Percentiles rank a stretch among this genome's conserved stretches.
These are phyloP conservation scores for Aureobasidium melanogenum DNA, from an alignment of 2,329 filamentous ascomycete species.

Conservation along the genomic window DNA sequence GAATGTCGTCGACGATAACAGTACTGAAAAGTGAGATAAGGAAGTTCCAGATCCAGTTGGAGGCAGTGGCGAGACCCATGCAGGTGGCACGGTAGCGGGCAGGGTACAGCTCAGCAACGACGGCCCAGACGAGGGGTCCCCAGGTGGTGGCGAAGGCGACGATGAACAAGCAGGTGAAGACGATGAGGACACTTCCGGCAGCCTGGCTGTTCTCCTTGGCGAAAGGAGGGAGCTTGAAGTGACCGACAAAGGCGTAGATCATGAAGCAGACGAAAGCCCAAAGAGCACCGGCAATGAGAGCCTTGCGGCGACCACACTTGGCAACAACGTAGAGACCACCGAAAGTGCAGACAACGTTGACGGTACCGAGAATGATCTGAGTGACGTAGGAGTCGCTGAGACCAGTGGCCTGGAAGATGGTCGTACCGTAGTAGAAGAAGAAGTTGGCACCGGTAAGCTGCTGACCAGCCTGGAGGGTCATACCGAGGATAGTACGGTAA, in stretches of 20 bases:
- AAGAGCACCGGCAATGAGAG: constrained; percentile 37
- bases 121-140: constrained; percentile 28
- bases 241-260: constrained; percentile 39
- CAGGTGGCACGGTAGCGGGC: constrained; percentile 32
- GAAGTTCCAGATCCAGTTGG: constrained; percentile 38
- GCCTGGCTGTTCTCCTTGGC: constrained; percentile 19
- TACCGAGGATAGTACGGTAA: constrained; percentile 25
- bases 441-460: constrained; percentile 27
- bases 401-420: constrained; percentile 42
- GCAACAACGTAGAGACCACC: constrained; percentile 40
- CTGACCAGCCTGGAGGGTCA: constrained; percentile 24
- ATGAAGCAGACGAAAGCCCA: constrained; percentile 49
- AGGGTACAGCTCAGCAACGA: constrained; percentile 28
- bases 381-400: constrained; percentile 36
- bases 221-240: constrained; percentile 19
- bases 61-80: constrained; percentile 37
- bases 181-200: constrained; percentile 26
- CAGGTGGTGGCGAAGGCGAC: constrained; percentile 28
- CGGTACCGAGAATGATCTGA: constrained; percentile 38
- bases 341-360: constrained; percentile 41
- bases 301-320: constrained; percentile 39
- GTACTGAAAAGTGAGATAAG: constrained; percentile 31
- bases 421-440: constrained; percentile 23
- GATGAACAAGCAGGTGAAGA: constrained; percentile 30
- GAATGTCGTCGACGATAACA: constrained; percentile 29